These are phyloP conservation scores for Castanopsis chinensis DNA, from an alignment of 306 rosid species.

Conservation along the genomic window DNA sequence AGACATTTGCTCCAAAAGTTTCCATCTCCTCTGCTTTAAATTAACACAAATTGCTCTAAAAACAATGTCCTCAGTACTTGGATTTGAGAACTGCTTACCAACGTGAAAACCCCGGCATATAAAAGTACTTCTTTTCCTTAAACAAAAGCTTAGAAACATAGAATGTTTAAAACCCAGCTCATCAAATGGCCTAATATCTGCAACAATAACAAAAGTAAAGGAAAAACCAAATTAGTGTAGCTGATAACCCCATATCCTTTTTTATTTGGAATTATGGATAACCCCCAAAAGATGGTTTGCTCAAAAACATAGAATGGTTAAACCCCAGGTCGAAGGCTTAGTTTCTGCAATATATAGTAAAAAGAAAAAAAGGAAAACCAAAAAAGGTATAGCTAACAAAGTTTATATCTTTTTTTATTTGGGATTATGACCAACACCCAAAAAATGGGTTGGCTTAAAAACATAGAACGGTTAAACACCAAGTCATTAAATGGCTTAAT, in stretches of 20 bases:
- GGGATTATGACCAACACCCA: neutral
- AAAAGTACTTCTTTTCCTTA: slow-evolving; percentile 15
- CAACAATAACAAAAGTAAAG: neutral
- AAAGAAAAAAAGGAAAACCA: neutral
- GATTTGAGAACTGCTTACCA: slow-evolving; percentile 40
- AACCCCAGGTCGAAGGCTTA: neutral
- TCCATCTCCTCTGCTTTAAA: slow-evolving; percentile 52
- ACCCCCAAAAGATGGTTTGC: neutral
- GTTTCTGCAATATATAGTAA: neutral
- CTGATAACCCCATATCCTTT: neutral
- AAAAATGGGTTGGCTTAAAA: neutral
- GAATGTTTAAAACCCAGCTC: slow-evolving; percentile 28
- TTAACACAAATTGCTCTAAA: slow-evolving; percentile 47
- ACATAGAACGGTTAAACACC: neutral
- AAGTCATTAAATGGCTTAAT: neutral
- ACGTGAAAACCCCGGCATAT: slow-evolving; percentile 28
- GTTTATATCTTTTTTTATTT: neutral
- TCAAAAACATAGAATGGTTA: neutral
- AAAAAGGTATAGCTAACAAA: neutral
- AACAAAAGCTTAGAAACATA: slow-evolving; percentile 25
- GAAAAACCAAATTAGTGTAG: neutral
- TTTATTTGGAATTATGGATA: neutral
- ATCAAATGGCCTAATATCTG: slow-evolving; percentile 21
- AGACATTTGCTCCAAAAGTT: slow-evolving; percentile 38
- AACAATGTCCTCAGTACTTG: slow-evolving; percentile 43